phyloP scores from a whole-genome alignment of 1,139 yeast species.

The Eremothecium cymbalariae region DNA sequence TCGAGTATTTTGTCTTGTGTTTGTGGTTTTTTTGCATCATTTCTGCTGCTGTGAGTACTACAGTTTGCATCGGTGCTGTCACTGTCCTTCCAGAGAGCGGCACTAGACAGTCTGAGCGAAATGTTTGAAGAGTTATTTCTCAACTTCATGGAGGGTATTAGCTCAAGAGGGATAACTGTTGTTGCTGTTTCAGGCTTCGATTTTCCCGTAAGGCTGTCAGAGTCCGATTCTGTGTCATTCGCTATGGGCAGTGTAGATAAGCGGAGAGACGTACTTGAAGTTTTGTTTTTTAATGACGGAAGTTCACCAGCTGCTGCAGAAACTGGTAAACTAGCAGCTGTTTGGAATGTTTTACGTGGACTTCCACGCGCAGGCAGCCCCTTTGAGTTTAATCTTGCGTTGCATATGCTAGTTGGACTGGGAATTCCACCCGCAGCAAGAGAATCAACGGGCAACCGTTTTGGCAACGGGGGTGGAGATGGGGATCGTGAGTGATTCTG shows the following conservation, averaged over 20 bases:
- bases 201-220: not conserved
- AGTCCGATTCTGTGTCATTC: not conserved
- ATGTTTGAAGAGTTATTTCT: conserved; percentile 4
- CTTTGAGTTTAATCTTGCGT: no score
- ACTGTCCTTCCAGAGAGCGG: not conserved
- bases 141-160: not conserved
- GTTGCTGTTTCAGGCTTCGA: conserved; percentile 2
- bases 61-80: no score
- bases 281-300: not conserved
- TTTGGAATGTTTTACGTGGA: not conserved
- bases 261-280: not conserved
- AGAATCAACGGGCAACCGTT: not conserved
- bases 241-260: not conserved
- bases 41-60: no score
- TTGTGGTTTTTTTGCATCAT: not conserved
- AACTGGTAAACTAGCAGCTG: no score
- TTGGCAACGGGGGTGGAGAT: conserved; percentile 3
- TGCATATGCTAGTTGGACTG: not conserved
- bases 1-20: conserved; percentile 2
- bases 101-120: conserved; percentile 1
- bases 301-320: no score
- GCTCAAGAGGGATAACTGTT: conserved; percentile 1
- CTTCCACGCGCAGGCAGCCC: not conserved
- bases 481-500: not conserved
- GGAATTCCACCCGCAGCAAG: conserved; percentile 1